These are phyloP conservation scores for Rhodotorula sp. DNA, from an alignment of 1,284 basidiomycete genomes.

Conservation along the genomic window DNA sequence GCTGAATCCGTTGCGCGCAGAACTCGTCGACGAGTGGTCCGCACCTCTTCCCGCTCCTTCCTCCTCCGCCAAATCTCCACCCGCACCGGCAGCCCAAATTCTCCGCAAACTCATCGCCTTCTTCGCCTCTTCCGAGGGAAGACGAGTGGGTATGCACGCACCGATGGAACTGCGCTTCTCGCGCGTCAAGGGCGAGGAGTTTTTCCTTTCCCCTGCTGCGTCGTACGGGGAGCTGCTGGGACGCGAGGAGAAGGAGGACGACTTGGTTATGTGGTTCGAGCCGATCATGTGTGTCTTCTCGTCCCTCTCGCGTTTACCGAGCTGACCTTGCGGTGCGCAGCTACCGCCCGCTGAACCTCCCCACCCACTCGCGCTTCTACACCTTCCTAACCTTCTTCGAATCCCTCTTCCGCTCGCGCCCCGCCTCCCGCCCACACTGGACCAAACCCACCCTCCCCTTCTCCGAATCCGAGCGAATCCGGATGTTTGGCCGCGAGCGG, in stretches of 20 bases:
- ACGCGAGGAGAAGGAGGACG: not conserved
- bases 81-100: not conserved
- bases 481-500: not conserved
- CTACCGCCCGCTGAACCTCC: constrained; percentile 11
- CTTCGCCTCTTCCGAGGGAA: not conserved
- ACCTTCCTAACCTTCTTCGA: not conserved
- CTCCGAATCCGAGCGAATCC: not conserved
- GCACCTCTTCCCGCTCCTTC: constrained; percentile 1
- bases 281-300: constrained; percentile 11
- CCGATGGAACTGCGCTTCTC: constrained; percentile 13
- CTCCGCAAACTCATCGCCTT: not conserved
- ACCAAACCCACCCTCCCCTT: constrained; percentile 6
- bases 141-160: constrained; percentile 1
- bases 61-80: too few species aligned
- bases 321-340: not conserved
- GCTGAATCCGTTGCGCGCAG: not conserved
- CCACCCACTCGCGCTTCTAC: constrained; percentile 5
- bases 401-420: not conserved
- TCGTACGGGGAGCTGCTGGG: not conserved
- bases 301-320: not conserved
- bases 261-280: constrained; percentile 4
- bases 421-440: constrained; percentile 4
- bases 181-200: not conserved
- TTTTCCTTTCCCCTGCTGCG: not conserved
- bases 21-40: constrained; percentile 18